A percentile compares a stretch with the other conserved stretches of the same genome.
Evolutionary conservation across 345 rosid genomes (phyloP).

Genomic region (Syzygium grande): DNA sequence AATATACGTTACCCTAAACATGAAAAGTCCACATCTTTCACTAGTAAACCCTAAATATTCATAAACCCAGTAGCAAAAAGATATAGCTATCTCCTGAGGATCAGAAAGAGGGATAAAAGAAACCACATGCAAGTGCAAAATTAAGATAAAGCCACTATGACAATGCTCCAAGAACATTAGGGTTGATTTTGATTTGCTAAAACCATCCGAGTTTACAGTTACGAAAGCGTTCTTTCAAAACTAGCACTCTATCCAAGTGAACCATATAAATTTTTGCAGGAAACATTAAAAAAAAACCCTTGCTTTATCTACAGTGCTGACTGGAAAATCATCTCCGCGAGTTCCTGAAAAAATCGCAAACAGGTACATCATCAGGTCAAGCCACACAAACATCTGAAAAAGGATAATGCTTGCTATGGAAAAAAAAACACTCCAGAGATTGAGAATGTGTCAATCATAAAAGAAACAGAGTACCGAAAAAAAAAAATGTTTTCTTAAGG

Average conservation of each 20-base stretch:
- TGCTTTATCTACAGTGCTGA: slow-evolving; percentile 31
- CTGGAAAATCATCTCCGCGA: slow-evolving; percentile 92
- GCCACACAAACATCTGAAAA: no score
- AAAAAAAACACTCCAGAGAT: not conserved
- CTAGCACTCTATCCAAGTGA: not conserved
- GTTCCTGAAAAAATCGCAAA: slow-evolving; percentile 47
- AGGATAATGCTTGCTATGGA: not conserved
- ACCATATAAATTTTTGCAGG: not conserved
- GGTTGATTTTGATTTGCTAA: not conserved
- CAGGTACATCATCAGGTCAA: not conserved
- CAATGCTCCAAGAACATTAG: not conserved
- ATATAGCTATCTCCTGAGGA: not conserved
- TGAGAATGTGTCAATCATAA: not conserved
- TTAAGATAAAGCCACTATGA: not conserved
- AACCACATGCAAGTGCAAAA: not conserved
- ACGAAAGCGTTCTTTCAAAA: not conserved
- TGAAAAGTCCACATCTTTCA: not conserved
- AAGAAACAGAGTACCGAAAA: no score
- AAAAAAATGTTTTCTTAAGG: not conserved
- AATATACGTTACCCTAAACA: not conserved
- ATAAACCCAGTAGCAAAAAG: not conserved
- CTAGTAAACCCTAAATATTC: not conserved
- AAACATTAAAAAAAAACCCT: not conserved
- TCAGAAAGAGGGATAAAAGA: not conserved
- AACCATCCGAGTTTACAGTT: not conserved